Evolutionary conservation across 2,329 filamentous ascomycete genomes (phyloP).

Genomic region (Fusarium papillatum): DNA sequence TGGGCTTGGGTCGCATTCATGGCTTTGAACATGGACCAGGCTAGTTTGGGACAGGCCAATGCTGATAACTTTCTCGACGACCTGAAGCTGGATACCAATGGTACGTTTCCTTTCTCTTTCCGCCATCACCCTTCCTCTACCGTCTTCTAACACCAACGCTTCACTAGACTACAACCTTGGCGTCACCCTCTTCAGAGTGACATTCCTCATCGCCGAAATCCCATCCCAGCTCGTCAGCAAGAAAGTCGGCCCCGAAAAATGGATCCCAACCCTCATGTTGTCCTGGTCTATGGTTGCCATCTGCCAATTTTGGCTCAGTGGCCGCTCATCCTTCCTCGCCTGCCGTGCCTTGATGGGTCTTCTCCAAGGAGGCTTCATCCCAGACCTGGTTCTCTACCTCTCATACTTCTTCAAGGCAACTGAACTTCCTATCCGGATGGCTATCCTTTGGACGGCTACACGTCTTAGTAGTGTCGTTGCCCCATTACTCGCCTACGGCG

Average conservation of each 20-base stretch:
- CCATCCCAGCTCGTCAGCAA: conserved; percentile 73
- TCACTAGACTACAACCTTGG: neutral
- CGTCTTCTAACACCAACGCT: neutral
- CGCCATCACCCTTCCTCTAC: neutral
- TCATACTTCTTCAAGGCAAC: conserved; percentile 69
- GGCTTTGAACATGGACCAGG: neutral
- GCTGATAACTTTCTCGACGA: conserved; percentile 35
- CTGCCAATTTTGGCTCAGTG: conserved; percentile 51
- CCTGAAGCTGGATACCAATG: neutral
- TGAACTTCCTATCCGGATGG: neutral
- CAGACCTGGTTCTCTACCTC: conserved; percentile 67
- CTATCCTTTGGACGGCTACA: neutral
- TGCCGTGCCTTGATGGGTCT: conserved; percentile 11
- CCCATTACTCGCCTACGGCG: neutral
- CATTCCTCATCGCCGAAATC: conserved; percentile 54
- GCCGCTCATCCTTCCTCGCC: conserved; percentile 3
- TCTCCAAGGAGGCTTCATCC: conserved; percentile 27
- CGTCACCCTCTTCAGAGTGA: conserved; percentile 43
- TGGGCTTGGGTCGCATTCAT: conserved; percentile 7
- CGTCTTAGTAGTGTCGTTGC: neutral
- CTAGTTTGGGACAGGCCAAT: neutral
- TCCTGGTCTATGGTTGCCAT: conserved; percentile 12
- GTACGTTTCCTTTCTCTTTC: neutral
- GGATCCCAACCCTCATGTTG: conserved; percentile 71
- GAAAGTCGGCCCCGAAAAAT: conserved; percentile 69